Base-by-base conservation (phyloP, 179 eudicot species). In the Spergularia azorica region DNA sequence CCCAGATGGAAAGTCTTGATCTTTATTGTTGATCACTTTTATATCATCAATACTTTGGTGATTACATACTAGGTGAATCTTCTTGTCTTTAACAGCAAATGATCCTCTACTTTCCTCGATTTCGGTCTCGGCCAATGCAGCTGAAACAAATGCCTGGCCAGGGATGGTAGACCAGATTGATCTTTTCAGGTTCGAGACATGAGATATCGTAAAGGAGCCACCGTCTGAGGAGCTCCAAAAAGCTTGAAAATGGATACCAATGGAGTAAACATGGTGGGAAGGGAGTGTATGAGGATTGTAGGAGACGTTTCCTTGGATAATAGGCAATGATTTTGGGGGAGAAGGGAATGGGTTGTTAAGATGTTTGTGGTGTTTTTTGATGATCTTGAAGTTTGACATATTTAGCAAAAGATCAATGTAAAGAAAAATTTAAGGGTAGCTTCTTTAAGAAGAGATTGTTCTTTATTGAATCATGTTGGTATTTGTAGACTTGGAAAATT, bases 51-150 rank as follows among this genome's bases (percentile, higher is more conserved):
- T 77, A 5, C 83, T 86, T 73, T 95, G 99, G 72, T 90, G 90
- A 82, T 90, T 84, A 82, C 97, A 93, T 41, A 91, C 74, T 17
- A 86, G 65, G 71, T 81, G 87, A 71, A 91, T 78, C 48, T 89
- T 66, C 26, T 71, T 69, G 72, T 95, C 97, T 39, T 78, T 85
- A 1, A 95, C 67, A 38, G 88, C 85, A 77, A 95, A 95, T 67
- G 99, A 95, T 76, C 99, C 99, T 36, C 99, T 85, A 86, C 99
- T 95, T 85, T 95, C 99, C 85, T 95, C 90, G 18, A 95, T 88
- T 87, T 93, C 92, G 67, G 97, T 93, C 76, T 95, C 94, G 60
- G 80, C 91, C 67, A 80, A 20, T 43, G 95, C 97, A 18, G 97
- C 93, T 48, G 94, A 87, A 38, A 95, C 83, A 76, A 95, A 95